Percentiles rank a stretch among this genome's conserved stretches.
Evolutionary conservation across 192 early-diverging fungal genomes (phyloP).

Genomic region (Globomyces pollinis-pini): DNA sequence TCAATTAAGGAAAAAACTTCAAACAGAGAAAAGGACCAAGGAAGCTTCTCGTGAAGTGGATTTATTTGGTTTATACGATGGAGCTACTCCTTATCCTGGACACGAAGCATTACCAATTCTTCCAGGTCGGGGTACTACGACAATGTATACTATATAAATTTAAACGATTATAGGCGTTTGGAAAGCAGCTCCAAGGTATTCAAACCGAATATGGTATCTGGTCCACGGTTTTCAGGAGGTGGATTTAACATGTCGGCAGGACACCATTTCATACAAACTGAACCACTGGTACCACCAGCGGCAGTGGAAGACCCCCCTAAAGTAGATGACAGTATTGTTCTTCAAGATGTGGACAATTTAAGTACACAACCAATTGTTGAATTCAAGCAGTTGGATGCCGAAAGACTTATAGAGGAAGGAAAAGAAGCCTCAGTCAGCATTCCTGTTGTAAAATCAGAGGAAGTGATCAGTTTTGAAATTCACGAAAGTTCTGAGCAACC

Average conservation of each 20-base stretch:
- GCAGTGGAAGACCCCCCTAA: no score
- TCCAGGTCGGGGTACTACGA: not conserved
- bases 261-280: not conserved
- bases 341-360: no score
- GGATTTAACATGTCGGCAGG: conserved; percentile 34
- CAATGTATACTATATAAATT: conserved; percentile 1
- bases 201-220: conserved; percentile 15
- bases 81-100: not conserved
- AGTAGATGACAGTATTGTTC: no score
- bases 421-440: no score
- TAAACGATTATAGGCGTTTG: not conserved
- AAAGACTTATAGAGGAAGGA: no score
- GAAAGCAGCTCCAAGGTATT: not conserved
- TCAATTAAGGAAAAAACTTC: conserved; percentile 21
- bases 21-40: not conserved
- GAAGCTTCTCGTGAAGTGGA: not conserved
- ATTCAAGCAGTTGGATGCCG: no score
- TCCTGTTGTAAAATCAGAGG: no score
- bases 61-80: not conserved
- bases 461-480: no score
- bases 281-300: no score
- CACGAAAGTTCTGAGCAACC: no score
- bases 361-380: no score
- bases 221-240: conserved; percentile 36
- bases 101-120: not conserved